phyloP scores from a whole-genome alignment of 116 monocot species.

The Trichopus zeylanicus region DNA sequence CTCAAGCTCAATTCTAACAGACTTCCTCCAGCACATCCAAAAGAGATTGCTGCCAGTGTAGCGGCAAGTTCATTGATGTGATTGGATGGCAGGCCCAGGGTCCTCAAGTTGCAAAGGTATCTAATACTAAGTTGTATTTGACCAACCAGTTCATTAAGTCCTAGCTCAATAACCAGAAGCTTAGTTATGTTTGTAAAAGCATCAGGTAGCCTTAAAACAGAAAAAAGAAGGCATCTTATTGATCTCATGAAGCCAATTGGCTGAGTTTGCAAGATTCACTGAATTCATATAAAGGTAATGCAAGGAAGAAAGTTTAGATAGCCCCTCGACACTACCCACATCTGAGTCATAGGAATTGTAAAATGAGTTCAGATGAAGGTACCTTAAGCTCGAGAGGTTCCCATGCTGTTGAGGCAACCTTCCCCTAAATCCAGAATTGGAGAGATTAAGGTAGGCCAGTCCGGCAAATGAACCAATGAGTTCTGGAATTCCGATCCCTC shows the following conservation, averaged over 20 bases:
- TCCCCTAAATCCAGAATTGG: conserved; percentile 10
- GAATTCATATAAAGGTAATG: conserved; percentile 6
- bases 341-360: neutral
- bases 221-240: conserved; percentile 10
- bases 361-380: conserved; percentile 18
- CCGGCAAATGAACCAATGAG: conserved; percentile 19
- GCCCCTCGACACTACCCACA: neutral
- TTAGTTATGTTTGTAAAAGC: neutral
- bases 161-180: neutral
- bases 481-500: conserved; percentile 3
- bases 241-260: conserved; percentile 9
- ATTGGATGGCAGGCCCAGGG: neutral
- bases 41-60: neutral
- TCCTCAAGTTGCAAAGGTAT: neutral
- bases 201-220: conserved; percentile 13
- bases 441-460: conserved; percentile 21
- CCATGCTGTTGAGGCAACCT: conserved; percentile 20
- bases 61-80: neutral
- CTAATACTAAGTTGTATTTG: neutral
- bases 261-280: neutral
- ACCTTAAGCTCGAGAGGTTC: conserved; percentile 19
- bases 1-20: neutral
- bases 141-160: neutral
- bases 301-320: conserved; percentile 9
- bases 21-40: neutral